These are phyloP conservation scores for Dendrobium chrysotoxum DNA, from an alignment of 106 monocot genomes.

Conservation along the genomic window DNA sequence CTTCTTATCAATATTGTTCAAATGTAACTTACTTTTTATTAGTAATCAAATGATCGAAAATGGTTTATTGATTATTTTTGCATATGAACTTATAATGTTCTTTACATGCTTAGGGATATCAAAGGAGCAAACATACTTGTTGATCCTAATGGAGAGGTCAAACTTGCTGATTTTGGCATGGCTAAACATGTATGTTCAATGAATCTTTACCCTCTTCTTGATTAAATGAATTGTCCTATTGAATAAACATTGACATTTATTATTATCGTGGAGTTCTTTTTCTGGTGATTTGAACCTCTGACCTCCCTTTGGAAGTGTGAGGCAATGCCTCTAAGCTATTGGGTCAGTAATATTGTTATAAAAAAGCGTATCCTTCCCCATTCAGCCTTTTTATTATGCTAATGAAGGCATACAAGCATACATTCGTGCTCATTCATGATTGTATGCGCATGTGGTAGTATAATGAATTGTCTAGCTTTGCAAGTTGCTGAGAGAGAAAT, in stretches of 20 bases:
- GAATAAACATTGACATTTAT: background rate
- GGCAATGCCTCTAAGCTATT: background rate
- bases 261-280: background rate
- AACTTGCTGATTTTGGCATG: constrained; percentile 99
- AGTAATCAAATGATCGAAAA: too few species aligned
- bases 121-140: constrained; percentile 99
- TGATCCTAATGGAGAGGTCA: constrained; percentile 80
- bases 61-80: background rate
- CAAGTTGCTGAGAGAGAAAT: background rate
- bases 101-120: constrained; percentile 61
- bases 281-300: background rate
- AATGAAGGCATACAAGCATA: background rate
- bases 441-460: background rate
- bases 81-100: constrained; percentile 3
- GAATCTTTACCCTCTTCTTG: background rate
- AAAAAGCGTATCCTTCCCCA: background rate
- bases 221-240: background rate
- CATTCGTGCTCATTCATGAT: background rate
- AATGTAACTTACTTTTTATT: background rate
- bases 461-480: background rate
- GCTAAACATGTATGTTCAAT: constrained; percentile 84
- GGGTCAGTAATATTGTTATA: background rate
- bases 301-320: background rate
- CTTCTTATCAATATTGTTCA: background rate
- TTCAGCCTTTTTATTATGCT: background rate